Conservation (phyloP, 2,329 filamentous ascomycete genomes). For the Trichoderma guizhouense region DNA sequence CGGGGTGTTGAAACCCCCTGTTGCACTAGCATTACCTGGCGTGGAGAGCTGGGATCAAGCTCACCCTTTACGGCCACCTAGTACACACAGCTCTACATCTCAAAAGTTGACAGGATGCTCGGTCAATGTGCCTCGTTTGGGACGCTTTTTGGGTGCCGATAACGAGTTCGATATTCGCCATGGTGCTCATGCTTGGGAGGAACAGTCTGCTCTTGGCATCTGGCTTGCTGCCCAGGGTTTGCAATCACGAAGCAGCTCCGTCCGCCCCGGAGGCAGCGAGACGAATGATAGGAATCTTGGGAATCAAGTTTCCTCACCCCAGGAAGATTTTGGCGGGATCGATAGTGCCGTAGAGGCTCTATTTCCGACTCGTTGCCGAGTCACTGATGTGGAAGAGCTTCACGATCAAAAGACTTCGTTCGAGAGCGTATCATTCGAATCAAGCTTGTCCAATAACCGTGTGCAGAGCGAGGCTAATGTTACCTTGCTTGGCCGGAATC, state of each 20-base stretch:
- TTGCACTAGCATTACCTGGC: neutral
- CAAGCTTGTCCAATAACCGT: neutral
- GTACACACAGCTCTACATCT: slow-evolving; percentile 1
- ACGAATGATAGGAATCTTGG: neutral
- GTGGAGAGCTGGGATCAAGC: neutral
- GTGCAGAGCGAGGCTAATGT: neutral
- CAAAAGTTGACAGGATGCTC: slow-evolving; percentile 18
- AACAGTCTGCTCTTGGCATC: slow-evolving; percentile 34
- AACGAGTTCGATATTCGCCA: slow-evolving; percentile 31
- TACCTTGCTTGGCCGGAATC: neutral
- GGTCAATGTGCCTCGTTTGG: slow-evolving; percentile 17
- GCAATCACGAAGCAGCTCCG: slow-evolving; percentile 29
- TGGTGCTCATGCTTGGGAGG: slow-evolving; percentile 32
- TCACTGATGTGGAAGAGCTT: neutral
- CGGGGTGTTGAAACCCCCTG: neutral
- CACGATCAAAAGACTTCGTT: neutral
- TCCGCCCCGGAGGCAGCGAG: neutral
- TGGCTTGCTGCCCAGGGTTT: slow-evolving; percentile 38
- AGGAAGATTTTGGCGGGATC: slow-evolving; percentile 17
- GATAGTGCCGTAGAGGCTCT: slow-evolving; percentile 18
- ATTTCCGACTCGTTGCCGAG: slow-evolving; percentile 4
- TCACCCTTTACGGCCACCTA: neutral
- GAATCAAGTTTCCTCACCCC: neutral
- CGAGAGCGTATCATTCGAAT: slow-evolving; percentile 4
- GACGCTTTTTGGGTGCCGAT: slow-evolving; percentile 22